Evolutionary conservation across 2,329 filamentous ascomycete species (phyloP), one percentile per base, ranked within the genome.

Genomic region (Aschersonia sp.): DNA sequence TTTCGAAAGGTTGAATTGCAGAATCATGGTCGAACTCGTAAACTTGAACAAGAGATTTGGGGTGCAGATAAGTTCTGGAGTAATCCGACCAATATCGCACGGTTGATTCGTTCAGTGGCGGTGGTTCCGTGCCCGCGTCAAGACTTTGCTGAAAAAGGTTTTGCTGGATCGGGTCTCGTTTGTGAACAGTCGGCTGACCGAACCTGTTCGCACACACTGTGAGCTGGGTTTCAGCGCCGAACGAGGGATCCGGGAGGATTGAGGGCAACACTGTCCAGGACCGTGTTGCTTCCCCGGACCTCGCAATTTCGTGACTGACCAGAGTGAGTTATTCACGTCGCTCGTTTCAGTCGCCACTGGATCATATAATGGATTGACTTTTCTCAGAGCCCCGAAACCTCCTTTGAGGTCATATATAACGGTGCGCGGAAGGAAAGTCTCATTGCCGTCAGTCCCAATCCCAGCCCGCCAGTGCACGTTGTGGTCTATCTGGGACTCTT

Each of bases 1-100:
- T 87, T 73, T 95, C 87, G 58, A 95, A 95, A 0, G 89, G 87
- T 73, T 83, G 82, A 31, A 90, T 70, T 43, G 77, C 73, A 4
- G 87, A 90, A 59, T 85, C 81, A 37, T 94, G 70, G 60, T 94
- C 87, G 58, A 86, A 94, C 58, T 95, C 87, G 59, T 84, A 84
- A 11, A 97, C 71, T 60, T 94, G 89, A 8, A 94, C 73, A 47
- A 95, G 77, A 10, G 88, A 95, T 47, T 78, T 79, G 7, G 92
- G 92, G 60, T 97, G 89, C 61, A 85, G 95, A 65, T 81, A 98
- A n/a, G 92, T 77, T 30, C 87, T 79, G 55, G 87, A 94, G 65
- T 88, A 97, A 64, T 98, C 92, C 32, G 88, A 94, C 90, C 92
- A 98, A 67, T 92, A 97, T 47, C 87, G 79, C n/a, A 97, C 84